Evolutionary conservation across 768 basidiomycete genomes (phyloP).

Genomic region (Tulasnella sp.): DNA sequence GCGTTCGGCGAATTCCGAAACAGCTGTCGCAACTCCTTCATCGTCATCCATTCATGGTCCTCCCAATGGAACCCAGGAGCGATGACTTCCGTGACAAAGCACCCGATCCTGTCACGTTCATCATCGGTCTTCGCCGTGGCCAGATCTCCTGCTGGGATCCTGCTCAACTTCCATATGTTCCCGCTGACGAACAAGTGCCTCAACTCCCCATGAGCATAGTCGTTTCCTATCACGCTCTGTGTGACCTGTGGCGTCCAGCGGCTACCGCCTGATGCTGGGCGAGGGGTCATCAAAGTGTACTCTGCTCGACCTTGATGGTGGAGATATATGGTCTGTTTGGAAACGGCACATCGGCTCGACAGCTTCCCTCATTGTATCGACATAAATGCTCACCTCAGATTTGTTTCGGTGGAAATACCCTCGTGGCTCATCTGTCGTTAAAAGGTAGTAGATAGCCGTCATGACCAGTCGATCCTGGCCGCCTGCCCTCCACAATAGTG

Average conservation of each 20-base stretch:
- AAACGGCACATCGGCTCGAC: neutral
- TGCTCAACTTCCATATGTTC: constrained; percentile 30
- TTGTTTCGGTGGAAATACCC: constrained; percentile 41
- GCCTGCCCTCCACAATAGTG: constrained; percentile 20
- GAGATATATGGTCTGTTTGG: constrained; percentile 38
- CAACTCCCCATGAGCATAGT: constrained; percentile 34
- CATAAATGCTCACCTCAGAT: constrained; percentile 29
- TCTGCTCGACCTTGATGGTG: constrained; percentile 41
- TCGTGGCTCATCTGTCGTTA: constrained; percentile 32
- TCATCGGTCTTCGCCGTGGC: constrained; percentile 5
- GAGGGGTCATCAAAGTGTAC: constrained; percentile 37
- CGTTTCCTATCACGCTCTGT: constrained; percentile 34
- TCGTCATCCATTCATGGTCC: constrained; percentile 39
- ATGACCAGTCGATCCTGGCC: constrained; percentile 26
- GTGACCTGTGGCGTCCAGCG: constrained; percentile 27
- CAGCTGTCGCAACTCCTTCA: constrained; percentile 27
- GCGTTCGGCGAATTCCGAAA: constrained; percentile 26
- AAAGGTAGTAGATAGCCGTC: constrained; percentile 41
- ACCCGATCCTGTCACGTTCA: constrained; percentile 30
- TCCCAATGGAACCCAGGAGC: constrained; percentile 45
- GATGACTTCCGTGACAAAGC: constrained; percentile 50
- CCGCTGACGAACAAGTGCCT: constrained; percentile 34
- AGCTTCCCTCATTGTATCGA: neutral
- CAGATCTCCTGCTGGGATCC: constrained; percentile 27
- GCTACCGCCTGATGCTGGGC: constrained; percentile 8